Evolutionary conservation across 2,329 filamentous ascomycete species (phyloP).

Genomic region (Domatiomyces catenatus): DNA sequence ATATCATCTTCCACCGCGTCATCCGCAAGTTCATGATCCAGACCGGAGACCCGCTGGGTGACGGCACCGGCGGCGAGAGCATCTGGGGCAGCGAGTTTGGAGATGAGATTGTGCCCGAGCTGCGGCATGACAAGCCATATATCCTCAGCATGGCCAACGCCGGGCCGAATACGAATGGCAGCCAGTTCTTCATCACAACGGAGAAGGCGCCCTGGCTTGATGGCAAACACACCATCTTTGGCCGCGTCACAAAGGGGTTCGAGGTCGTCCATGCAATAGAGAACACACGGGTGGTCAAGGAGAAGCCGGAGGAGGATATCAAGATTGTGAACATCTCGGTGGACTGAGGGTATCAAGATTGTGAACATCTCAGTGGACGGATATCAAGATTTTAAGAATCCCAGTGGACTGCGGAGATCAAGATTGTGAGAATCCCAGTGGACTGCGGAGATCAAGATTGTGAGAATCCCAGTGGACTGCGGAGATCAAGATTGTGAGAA

Average conservation of each 20-base stretch:
- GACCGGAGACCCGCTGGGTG: conserved; percentile 68
- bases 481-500: conserved; percentile 93
- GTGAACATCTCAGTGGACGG: conserved; percentile 25
- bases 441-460: conserved; percentile 78
- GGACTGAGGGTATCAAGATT: too few relatives aligned
- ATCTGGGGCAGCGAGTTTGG: conserved; percentile 89
- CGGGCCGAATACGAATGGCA: conserved; percentile 85
- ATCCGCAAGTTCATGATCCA: conserved; percentile 99
- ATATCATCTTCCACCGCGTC: conserved; percentile 90
- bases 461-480: conserved; percentile 54
- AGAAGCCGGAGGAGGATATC: conserved; percentile 93
- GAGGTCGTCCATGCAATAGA: conserved; percentile 96
- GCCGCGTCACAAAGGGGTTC: conserved; percentile 71
- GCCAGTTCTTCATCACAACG: conserved; percentile 87
- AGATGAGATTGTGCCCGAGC: conserved; percentile 68
- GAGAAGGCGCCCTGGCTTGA: conserved; percentile 96
- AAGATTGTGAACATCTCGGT: conserved; percentile 77
- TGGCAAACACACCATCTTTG: conserved; percentile 92
- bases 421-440: conserved; percentile 69
- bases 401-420: conserved; percentile 55
- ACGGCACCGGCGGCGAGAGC: conserved; percentile 77
- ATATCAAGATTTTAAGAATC: conserved; percentile 94
- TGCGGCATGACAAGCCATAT: conserved; percentile 92
- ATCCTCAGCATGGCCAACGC: conserved; percentile 97
- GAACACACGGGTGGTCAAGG: conserved; percentile 69